Conservation (phyloP, 176 grass and related monocot genomes). For the Eragrostis nindensis region DNA sequence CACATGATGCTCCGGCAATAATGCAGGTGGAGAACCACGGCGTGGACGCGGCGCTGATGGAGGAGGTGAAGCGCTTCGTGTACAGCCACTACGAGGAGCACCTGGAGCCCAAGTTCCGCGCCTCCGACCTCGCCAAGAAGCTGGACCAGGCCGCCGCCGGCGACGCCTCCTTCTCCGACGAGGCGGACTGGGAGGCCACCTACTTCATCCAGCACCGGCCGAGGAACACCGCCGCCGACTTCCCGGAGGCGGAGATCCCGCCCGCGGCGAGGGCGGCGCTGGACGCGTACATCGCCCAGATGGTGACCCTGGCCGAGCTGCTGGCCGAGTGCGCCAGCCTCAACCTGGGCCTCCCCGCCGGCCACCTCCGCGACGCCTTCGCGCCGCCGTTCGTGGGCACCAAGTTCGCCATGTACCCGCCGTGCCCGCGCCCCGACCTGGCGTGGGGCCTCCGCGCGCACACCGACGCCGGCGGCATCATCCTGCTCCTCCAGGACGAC, state of each 20-base stretch:
- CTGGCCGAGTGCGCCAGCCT: conserved; percentile 65
- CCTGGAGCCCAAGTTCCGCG: conserved; percentile 62
- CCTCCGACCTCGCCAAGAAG: conserved; percentile 56
- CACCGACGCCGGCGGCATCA: conserved; percentile 95
- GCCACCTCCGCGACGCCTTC: conserved; percentile 51
- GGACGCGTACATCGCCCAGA: conserved; percentile 57
- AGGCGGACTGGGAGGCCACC: conserved; percentile 78
- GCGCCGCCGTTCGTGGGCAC: conserved; percentile 83
- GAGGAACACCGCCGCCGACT: conserved; percentile 30
- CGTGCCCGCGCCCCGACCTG: conserved; percentile 63
- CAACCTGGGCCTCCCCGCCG: conserved; percentile 61
- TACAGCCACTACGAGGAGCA: conserved; percentile 70
- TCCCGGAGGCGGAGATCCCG: conserved; percentile 46
- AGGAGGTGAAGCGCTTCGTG: conserved; percentile 71
- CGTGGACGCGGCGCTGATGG: conserved; percentile 67
- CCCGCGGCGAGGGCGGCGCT: conserved; percentile 48
- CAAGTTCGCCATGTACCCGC: conserved; percentile 87
- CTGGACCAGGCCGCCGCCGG: conserved; percentile 21
- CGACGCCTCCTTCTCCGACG: neutral
- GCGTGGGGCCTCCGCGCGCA: conserved; percentile 80
- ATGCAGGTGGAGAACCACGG: conserved; percentile 83
- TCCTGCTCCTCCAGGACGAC: conserved; percentile 89
- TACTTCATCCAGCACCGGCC: conserved; percentile 84
- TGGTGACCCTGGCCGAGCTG: conserved; percentile 59
- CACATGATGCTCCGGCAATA: too few relatives aligned